These are phyloP conservation scores for Termitomyces sp. DNA, from an alignment of 768 basidiomycete species.

Conservation along the genomic window DNA sequence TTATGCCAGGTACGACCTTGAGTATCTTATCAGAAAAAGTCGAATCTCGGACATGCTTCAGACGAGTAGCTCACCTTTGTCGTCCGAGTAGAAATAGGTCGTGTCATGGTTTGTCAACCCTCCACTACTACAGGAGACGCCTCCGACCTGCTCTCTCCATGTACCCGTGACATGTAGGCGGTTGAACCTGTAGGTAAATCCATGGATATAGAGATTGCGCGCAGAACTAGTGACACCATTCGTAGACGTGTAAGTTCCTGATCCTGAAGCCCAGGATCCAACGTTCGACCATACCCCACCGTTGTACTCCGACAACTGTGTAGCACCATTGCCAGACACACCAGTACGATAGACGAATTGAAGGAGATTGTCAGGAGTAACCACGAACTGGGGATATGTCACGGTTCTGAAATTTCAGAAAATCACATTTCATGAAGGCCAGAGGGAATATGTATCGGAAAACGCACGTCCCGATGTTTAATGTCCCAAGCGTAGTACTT, in stretches of 20 bases:
- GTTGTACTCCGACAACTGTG: conserved; percentile 43
- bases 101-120: conserved; percentile 49
- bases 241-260: conserved; percentile 39
- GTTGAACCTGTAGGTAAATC: conserved; percentile 36
- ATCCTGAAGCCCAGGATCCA: conserved; percentile 42
- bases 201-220: conserved; percentile 45
- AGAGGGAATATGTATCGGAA: not conserved
- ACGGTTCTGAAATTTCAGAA: conserved; percentile 25
- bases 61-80: conserved; percentile 28
- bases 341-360: conserved; percentile 47
- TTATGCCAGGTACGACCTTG: conserved; percentile 44
- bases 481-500: conserved; percentile 33
- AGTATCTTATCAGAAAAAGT: not conserved
- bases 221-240: conserved; percentile 36
- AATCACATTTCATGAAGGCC: not conserved
- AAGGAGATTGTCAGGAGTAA: conserved; percentile 41
- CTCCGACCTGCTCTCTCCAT: conserved; percentile 42
- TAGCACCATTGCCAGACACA: conserved; percentile 43
- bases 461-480: conserved; percentile 39
- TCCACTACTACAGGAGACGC: conserved; percentile 37
- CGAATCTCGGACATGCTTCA: not conserved
- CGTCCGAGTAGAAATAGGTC: conserved; percentile 42
- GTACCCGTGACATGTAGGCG: conserved; percentile 42
- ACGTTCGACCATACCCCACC: conserved; percentile 38
- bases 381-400: conserved; percentile 46